Conservation (phyloP, 192 early-diverging fungal species). For the Cetraspora pellucida region DNA sequence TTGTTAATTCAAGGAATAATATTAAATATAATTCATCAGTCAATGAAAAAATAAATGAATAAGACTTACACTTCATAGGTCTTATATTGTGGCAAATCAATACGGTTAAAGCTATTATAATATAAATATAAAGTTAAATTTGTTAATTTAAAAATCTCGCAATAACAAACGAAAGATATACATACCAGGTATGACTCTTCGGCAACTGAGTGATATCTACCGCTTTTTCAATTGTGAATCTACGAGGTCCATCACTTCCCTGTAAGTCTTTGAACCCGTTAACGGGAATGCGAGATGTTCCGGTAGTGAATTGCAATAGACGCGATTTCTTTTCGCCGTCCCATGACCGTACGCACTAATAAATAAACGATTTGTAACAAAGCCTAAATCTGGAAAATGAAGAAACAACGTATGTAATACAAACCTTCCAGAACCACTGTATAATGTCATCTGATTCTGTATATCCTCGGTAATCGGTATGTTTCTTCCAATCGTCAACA, state of each 20-base stretch:
- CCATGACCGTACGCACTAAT: conserved; percentile 74
- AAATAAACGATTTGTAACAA: not conserved
- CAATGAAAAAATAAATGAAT: conserved; percentile 33
- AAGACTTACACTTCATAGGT: conserved; percentile 61
- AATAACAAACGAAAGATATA: not conserved
- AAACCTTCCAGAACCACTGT: conserved; percentile 93
- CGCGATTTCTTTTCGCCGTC: conserved; percentile 94
- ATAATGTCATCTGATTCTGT: conserved; percentile 95
- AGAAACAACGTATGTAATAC: not conserved
- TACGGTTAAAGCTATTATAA: conserved; percentile 83
- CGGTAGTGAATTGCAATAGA: conserved; percentile 96
- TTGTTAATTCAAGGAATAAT: not conserved
- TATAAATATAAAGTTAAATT: no score
- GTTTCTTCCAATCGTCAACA: conserved; percentile 98
- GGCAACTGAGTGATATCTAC: conserved; percentile 85
- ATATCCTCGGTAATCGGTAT: conserved; percentile 97
- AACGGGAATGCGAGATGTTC: conserved; percentile 96
- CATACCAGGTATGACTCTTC: conserved; percentile 91
- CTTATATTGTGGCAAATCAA: conserved; percentile 93
- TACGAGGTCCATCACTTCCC: conserved; percentile 91
- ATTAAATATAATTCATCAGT: not conserved
- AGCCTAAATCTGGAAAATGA: not conserved
- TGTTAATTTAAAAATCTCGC: not conserved
- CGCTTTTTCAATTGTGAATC: conserved; percentile 95
- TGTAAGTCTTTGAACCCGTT: conserved; percentile 99